Percentiles rank a stretch among this genome's conserved stretches.
These are phyloP conservation scores for Termitomyces sp. DNA, from an alignment of 768 basidiomycete genomes.

Conservation along the genomic window DNA sequence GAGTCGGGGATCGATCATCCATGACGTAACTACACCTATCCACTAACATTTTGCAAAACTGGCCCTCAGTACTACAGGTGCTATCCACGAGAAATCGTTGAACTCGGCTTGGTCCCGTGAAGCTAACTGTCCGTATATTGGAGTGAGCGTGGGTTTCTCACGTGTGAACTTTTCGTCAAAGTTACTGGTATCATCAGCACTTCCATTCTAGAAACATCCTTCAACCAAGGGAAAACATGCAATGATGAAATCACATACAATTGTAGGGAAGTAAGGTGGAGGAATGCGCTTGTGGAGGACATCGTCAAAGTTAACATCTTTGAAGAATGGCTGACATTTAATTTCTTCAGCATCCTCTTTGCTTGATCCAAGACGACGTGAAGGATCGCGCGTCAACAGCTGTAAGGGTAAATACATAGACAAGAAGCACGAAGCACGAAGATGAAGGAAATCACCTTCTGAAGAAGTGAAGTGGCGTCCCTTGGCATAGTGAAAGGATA, in stretches of 20 bases:
- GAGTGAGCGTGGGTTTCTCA: conserved; percentile 96
- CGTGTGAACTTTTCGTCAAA: conserved; percentile 97
- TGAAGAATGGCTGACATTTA: conserved; percentile 97
- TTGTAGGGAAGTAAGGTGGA: conserved; percentile 95
- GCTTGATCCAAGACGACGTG: conserved; percentile 85
- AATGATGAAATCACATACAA: conserved; percentile 51
- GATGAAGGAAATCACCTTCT: conserved; percentile 59
- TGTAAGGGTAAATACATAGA: conserved; percentile 32
- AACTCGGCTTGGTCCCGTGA: conserved; percentile 92
- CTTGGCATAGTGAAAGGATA: conserved; percentile 99
- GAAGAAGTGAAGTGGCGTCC: conserved; percentile 92
- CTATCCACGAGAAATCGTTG: conserved; percentile 94
- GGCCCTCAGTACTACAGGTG: too few relatives aligned
- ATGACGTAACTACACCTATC: too few relatives aligned
- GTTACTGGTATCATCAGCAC: conserved; percentile 86
- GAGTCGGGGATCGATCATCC: too few relatives aligned
- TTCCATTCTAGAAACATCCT: conserved; percentile 61
- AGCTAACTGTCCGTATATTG: conserved; percentile 94
- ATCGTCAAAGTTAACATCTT: conserved; percentile 96
- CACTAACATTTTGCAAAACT: too few relatives aligned
- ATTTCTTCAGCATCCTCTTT: conserved; percentile 96
- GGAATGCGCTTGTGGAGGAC: conserved; percentile 97
- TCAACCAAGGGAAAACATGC: not conserved
- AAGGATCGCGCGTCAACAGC: conserved; percentile 91
- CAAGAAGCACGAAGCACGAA: not conserved